Evolutionary conservation across 306 rosid genomes (phyloP).

Genomic region (Trifolium subterraneum): DNA sequence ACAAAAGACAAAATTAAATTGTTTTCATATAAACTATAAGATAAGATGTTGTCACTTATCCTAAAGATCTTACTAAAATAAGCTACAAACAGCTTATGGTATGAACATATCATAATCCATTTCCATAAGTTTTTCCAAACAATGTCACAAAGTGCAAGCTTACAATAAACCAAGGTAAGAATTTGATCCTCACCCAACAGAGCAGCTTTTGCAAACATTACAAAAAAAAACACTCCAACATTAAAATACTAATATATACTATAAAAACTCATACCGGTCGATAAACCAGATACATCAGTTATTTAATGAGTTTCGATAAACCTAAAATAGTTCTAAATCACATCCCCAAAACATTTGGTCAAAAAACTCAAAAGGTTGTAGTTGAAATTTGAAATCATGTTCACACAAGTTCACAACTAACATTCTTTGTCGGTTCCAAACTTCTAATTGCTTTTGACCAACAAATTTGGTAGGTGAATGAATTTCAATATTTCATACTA

Average conservation of each 20-base stretch:
- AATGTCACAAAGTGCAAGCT: too few relatives aligned
- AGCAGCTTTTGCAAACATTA: neutral
- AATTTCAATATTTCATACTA: neutral
- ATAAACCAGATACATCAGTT: too few relatives aligned
- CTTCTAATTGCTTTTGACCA: neutral
- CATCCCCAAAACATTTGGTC: neutral
- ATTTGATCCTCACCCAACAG: too few relatives aligned
- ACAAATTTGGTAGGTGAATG: neutral
- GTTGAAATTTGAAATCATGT: too few relatives aligned
- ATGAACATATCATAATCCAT: neutral
- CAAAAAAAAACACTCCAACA: neutral
- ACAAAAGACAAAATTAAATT: too few relatives aligned
- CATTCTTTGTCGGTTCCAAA: neutral
- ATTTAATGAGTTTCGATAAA: too few relatives aligned
- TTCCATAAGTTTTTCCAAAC: too few relatives aligned
- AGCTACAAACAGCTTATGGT: neutral
- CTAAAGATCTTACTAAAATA: neutral
- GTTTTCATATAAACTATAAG: neutral
- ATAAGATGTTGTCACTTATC: neutral
- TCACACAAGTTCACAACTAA: constrained; percentile 1
- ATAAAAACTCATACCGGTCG: too few relatives aligned
- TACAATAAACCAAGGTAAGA: too few relatives aligned
- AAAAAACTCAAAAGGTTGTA: neutral
- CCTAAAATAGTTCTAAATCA: neutral
- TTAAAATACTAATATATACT: neutral